Conservation (phyloP, 805 yeast genomes). For the Metschnikowia picachoensis region DNA sequence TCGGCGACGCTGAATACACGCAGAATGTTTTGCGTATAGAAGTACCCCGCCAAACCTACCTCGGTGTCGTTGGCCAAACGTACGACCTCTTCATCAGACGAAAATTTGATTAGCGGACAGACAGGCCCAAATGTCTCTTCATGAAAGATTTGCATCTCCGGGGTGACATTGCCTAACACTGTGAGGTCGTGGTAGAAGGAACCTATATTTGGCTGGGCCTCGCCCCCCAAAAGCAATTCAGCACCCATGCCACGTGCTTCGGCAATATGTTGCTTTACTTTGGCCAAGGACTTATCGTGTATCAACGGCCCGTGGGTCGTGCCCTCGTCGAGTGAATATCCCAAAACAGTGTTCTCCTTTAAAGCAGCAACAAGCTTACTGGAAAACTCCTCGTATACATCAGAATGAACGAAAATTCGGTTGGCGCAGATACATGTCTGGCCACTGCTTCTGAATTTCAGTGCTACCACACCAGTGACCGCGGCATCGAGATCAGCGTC, state of each 20-base stretch:
- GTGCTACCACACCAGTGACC: slow-evolving; percentile 17
- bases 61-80: slow-evolving; percentile 59
- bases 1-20: slow-evolving; percentile 62
- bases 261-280: slow-evolving; percentile 57
- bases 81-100: slow-evolving; percentile 61
- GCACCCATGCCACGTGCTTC: slow-evolving; percentile 71
- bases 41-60: slow-evolving; percentile 77
- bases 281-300: slow-evolving; percentile 56
- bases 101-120: slow-evolving; percentile 64
- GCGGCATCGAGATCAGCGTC: slow-evolving; percentile 20
- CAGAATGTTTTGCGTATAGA: slow-evolving; percentile 54
- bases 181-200: slow-evolving; percentile 66
- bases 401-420: slow-evolving; percentile 19
- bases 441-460: slow-evolving; percentile 20
- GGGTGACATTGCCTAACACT: slow-evolving; percentile 55
- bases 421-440: slow-evolving; percentile 22
- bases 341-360: slow-evolving; percentile 42
- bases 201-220: slow-evolving; percentile 51
- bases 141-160: slow-evolving; percentile 50
- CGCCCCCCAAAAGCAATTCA: slow-evolving; percentile 59
- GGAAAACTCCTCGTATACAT: slow-evolving; percentile 16
- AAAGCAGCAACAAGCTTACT: slow-evolving; percentile 11
- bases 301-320: slow-evolving; percentile 77
- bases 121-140: slow-evolving; percentile 85
- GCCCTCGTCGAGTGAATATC: slow-evolving; percentile 56